Base-by-base conservation (phyloP, 2,329 filamentous ascomycete genomes). In the Cladosporium sp. region DNA sequence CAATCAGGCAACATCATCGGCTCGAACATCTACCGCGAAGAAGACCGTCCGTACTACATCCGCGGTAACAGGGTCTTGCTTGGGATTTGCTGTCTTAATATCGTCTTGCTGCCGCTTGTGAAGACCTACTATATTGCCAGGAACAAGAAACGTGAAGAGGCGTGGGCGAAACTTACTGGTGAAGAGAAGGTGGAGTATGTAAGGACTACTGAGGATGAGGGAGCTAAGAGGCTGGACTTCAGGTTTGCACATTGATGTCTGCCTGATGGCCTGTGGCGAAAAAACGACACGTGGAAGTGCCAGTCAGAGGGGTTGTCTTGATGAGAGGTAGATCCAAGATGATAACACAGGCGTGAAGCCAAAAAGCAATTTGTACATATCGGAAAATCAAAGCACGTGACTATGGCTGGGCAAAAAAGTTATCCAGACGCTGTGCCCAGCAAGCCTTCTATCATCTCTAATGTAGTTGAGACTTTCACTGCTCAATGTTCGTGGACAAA, bases 171-270 rank as follows among this genome's bases (percentile, higher is more conserved):
- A 7, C 72, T 80, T 69, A 72, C 62, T 9, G 65, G 69, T 35
- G 72, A 75, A 18, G 71, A 79, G 59, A 70, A 72, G 58, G 64
- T 64, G 2, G 55, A 71, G n/a, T 83, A 83, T 59, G 66, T 79
- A 18, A 53, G 63, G 3, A 64, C 58, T 1, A 65, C 62, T 4
- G 59, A 50, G 7, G 68, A 72, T 49, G 51, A 68, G 22, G 68
- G 68, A 0, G 70, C 70, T 41, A 69, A 68, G 55, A 57, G 68
- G n/a, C 46, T 71, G 45, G 68, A 70, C 46, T 71, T 70, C 43
- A 60, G 68, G 22, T 71, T 70, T 41, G 62, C 62, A 12, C 57
- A 59, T 43, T 61, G 46, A 55, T 27, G 22, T n/a, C n/a, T n/a
- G n/a, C n/a, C n/a, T n/a, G n/a, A n/a, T n/a, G n/a, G n/a, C n/a